Evolutionary conservation across 202 grass and related monocot genomes (phyloP).

Genomic region (Carex arenaria): DNA sequence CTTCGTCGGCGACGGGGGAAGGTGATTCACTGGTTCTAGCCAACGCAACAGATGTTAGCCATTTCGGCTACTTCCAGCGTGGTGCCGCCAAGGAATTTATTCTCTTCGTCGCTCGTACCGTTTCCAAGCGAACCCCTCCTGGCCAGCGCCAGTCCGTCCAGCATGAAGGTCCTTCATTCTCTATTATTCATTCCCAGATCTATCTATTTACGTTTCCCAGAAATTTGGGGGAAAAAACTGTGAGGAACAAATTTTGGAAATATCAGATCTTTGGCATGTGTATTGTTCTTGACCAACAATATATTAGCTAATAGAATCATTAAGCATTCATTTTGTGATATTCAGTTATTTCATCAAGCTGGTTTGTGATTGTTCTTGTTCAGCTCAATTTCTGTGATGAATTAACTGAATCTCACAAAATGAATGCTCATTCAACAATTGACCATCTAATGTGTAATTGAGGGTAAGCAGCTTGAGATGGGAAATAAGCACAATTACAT

Average conservation of each 20-base stretch:
- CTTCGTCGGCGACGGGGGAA: slow-evolving; percentile 37
- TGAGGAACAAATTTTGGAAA: background rate
- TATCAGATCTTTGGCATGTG: background rate
- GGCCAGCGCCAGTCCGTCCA: slow-evolving; percentile 94
- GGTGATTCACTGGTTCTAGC: slow-evolving; percentile 64
- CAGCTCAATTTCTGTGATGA: background rate
- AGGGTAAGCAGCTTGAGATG: background rate
- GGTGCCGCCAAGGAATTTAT: slow-evolving; percentile 85
- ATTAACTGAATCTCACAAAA: no score
- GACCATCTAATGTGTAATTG: background rate
- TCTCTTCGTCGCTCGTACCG: slow-evolving; percentile 80
- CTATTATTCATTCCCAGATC: background rate
- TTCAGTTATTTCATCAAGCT: background rate
- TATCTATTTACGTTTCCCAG: background rate
- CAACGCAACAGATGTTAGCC: slow-evolving; percentile 90
- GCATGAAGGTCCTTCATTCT: slow-evolving; percentile 58
- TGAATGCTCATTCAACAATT: background rate
- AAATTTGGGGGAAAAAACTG: background rate
- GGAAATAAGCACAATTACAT: background rate
- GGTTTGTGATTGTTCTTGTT: background rate
- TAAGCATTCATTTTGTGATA: background rate
- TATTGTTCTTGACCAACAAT: background rate
- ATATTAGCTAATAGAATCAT: background rate
- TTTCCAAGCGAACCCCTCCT: slow-evolving; percentile 64
- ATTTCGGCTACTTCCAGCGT: slow-evolving; percentile 95